A percentile compares a stretch with the other conserved stretches of the same genome.
These are phyloP conservation scores for Naganishia liquefaciens DNA, from an alignment of 1,284 basidiomycete species.

Conservation along the genomic window DNA sequence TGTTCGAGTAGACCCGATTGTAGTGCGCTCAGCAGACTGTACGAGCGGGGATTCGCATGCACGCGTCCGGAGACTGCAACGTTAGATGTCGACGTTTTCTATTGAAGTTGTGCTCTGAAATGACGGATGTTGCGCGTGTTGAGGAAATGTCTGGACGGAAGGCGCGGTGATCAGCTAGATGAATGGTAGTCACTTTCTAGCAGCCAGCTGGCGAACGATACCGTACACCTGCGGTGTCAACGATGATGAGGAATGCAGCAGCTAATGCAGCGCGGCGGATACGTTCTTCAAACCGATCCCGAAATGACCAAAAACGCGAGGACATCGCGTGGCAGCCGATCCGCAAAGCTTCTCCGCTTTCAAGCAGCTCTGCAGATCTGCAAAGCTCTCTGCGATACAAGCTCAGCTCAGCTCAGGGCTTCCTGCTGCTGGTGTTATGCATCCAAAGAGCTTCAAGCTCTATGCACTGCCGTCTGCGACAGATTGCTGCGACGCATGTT, in stretches of 20 bases:
- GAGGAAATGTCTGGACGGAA: no score
- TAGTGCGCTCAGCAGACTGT: not conserved
- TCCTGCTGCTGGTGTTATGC: no score
- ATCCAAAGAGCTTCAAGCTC: no score
- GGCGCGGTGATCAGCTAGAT: no score
- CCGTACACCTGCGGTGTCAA: no score
- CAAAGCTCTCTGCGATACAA: no score
- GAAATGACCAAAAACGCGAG: conserved; percentile 3
- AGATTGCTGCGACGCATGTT: no score
- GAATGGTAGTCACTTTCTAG: not conserved
- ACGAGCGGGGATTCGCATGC: not conserved
- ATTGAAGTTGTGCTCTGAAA: not conserved
- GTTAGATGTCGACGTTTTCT: not conserved
- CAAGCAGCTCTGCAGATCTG: not conserved
- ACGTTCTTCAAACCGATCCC: not conserved
- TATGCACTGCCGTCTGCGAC: no score
- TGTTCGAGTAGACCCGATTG: not conserved
- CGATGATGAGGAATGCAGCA: no score
- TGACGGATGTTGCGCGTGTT: no score
- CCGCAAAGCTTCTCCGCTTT: not conserved
- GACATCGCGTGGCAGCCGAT: not conserved
- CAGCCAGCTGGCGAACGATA: not conserved
- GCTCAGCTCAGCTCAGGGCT: no score
- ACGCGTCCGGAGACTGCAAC: not conserved
- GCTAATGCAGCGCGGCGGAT: not conserved